A percentile compares a stretch with the other conserved stretches of the same genome.
phyloP scores from a whole-genome alignment of 225 moss, liverwort and hornwort species.

The Straminergon stramineum region DNA sequence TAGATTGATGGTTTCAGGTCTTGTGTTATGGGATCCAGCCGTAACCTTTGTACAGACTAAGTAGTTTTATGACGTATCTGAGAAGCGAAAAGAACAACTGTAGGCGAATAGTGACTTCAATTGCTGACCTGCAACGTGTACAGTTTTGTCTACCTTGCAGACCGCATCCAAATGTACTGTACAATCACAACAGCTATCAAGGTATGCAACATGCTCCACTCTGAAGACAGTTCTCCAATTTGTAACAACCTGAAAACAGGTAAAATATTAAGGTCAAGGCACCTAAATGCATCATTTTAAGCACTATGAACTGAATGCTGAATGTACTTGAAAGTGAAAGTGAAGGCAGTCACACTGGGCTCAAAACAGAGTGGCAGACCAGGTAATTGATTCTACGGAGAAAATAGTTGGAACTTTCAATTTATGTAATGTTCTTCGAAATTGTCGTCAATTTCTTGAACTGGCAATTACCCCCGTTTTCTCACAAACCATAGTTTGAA shows the following conservation, averaged over 20 bases:
- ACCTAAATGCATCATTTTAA: background rate
- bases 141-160: background rate
- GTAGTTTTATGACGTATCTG: background rate
- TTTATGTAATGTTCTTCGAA: background rate
- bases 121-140: conserved; percentile 5
- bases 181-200: background rate
- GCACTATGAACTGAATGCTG: background rate
- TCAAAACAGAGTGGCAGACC: background rate
- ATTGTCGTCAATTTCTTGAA: background rate
- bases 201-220: background rate
- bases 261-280: background rate
- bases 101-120: background rate
- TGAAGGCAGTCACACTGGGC: background rate
- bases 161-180: background rate
- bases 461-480: background rate
- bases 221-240: background rate
- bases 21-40: background rate
- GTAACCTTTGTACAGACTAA: background rate
- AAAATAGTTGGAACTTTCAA: background rate
- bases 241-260: background rate
- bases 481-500: background rate
- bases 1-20: conserved; percentile 1
- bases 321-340: background rate
- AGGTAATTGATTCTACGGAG: background rate
- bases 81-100: background rate